A percentile compares a stretch with the other conserved stretches of the same genome.
These are phyloP conservation scores for Metschnikowia aberdeeniae DNA, from an alignment of 805 yeast species.

Conservation along the genomic window DNA sequence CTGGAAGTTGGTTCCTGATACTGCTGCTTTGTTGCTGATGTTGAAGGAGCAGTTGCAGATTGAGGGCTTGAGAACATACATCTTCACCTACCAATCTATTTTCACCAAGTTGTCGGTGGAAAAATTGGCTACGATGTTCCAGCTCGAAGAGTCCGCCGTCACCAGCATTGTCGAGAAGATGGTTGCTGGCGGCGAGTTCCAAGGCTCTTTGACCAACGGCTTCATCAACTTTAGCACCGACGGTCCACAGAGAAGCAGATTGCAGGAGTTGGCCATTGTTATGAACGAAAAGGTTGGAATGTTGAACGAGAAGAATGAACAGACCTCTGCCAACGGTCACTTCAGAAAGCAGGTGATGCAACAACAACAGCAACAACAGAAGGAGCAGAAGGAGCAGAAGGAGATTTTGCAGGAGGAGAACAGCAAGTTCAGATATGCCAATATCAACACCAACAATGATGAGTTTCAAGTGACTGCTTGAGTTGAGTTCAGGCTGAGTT, in stretches of 20 bases:
- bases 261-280: constrained; percentile 83
- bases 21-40: constrained; percentile 64
- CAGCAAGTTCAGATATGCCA: constrained; percentile 43
- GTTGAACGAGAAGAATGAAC: constrained; percentile 80
- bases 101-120: constrained; percentile 70
- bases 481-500: constrained; percentile 5
- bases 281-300: constrained; percentile 78
- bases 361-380: constrained; percentile 37
- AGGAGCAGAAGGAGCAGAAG: constrained; percentile 28
- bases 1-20: constrained; percentile 78
- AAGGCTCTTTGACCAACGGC: constrained; percentile 68
- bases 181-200: constrained; percentile 73
- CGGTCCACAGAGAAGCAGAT: constrained; percentile 74
- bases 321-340: constrained; percentile 74
- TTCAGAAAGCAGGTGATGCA: constrained; percentile 35
- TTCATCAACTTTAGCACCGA: constrained; percentile 60
- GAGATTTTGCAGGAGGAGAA: constrained; percentile 34
- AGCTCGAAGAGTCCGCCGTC: constrained; percentile 53
- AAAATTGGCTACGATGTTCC: constrained; percentile 63
- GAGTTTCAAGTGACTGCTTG: constrained; percentile 31
- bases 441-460: constrained; percentile 41
- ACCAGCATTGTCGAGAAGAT: constrained; percentile 64
- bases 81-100: constrained; percentile 76
- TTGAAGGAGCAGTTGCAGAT: constrained; percentile 74
- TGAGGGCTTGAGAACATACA: constrained; percentile 90